Conservation (phyloP, 208 protist species). For the Acanthamoeba pearcei region DNA sequence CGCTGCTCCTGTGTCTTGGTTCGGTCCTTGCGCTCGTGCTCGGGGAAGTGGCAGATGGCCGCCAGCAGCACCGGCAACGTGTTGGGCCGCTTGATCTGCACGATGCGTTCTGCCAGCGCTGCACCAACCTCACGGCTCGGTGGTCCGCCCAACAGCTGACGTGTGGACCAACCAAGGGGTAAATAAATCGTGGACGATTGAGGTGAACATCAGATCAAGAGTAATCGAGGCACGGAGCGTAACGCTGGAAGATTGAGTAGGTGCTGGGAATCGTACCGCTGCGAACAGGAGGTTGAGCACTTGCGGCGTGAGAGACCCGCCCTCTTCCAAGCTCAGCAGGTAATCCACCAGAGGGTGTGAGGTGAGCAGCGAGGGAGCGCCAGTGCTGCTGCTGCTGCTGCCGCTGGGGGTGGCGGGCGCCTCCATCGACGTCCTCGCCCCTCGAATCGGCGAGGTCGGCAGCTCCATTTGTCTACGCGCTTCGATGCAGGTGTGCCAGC, state of each 20-base stretch:
- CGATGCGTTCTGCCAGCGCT: constrained; percentile 7
- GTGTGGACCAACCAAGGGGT: too few species aligned
- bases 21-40: too few species aligned
- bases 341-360: constrained; percentile 12
- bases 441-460: not conserved
- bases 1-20: too few species aligned
- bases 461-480: not conserved
- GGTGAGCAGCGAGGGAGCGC: not conserved
- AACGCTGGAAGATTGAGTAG: not conserved
- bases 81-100: constrained; percentile 45
- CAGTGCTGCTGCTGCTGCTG: not conserved
- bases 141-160: constrained; percentile 1
- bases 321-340: constrained; percentile 13
- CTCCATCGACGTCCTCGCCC: not conserved
- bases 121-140: constrained; percentile 12
- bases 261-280: not conserved
- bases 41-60: too few species aligned
- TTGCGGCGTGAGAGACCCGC: not conserved
- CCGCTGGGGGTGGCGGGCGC: not conserved
- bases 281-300: constrained; percentile 44
- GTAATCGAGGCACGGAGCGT: not conserved
- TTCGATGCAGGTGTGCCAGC: too few species aligned
- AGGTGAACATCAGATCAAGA: not conserved
- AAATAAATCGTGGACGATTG: not conserved
- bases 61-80: not conserved